A percentile compares a stretch with the other conserved stretches of the same genome.
Evolutionary conservation across 768 basidiomycete genomes (phyloP).

Genomic region (Pisolithus sp.): DNA sequence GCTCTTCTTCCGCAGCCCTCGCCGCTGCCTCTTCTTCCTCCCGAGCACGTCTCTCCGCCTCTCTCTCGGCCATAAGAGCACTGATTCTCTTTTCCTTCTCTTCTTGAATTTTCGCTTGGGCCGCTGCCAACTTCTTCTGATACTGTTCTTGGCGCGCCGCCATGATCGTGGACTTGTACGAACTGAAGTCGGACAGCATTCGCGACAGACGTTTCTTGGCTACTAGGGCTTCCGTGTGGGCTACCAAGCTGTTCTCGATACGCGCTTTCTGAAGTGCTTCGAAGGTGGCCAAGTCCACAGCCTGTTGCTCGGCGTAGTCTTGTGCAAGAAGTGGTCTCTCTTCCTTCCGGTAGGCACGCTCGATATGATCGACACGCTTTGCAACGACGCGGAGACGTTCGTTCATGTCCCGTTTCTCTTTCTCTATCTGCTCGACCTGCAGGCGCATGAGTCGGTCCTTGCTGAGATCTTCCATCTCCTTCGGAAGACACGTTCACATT

Average conservation of each 20-base stretch:
- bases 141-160: slow-evolving; percentile 61
- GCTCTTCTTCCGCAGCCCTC: slow-evolving; percentile 34
- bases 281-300: slow-evolving; percentile 65
- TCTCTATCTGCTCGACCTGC: slow-evolving; percentile 93
- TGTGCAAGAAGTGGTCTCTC: slow-evolving; percentile 79
- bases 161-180: slow-evolving; percentile 47
- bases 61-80: slow-evolving; percentile 53
- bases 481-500: background rate
- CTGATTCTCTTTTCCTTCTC: slow-evolving; percentile 74
- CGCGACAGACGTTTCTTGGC: slow-evolving; percentile 70
- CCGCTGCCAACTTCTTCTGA: slow-evolving; percentile 47
- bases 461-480: slow-evolving; percentile 81
- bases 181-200: slow-evolving; percentile 65
- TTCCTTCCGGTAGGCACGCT: slow-evolving; percentile 91
- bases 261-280: slow-evolving; percentile 53
- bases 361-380: slow-evolving; percentile 92
- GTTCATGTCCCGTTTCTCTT: slow-evolving; percentile 85
- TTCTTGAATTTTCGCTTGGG: slow-evolving; percentile 67
- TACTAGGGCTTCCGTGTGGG: slow-evolving; percentile 61
- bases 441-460: slow-evolving; percentile 82
- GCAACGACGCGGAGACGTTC: slow-evolving; percentile 75
- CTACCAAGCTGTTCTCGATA: slow-evolving; percentile 44
- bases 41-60: slow-evolving; percentile 33
- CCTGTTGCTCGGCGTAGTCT: slow-evolving; percentile 86
- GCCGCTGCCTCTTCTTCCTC: slow-evolving; percentile 19